A percentile compares a stretch with the other conserved stretches of the same genome.
phyloP scores from a whole-genome alignment of 2,329 filamentous ascomycete genomes.

The Coniochaeta ligniaria region DNA sequence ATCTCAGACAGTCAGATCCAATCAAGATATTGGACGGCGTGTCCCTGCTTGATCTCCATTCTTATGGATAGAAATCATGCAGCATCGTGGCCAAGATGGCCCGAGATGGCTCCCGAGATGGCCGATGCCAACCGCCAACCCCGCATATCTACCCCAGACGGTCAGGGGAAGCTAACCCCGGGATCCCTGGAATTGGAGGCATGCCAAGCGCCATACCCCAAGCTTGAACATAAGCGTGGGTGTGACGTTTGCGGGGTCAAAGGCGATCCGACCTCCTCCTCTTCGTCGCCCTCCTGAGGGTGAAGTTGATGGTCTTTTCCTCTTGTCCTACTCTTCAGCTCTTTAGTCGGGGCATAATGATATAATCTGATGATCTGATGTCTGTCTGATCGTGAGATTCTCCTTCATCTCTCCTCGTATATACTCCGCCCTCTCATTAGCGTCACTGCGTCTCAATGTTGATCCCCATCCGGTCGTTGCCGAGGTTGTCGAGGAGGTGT shows the following conservation, averaged over 20 bases:
- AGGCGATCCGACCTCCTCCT: not conserved
- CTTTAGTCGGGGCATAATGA: not conserved
- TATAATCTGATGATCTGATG: not conserved
- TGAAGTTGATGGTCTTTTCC: not conserved
- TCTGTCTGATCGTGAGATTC: not conserved
- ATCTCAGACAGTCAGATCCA: not conserved
- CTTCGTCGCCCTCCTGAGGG: not conserved
- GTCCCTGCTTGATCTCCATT: too few species aligned
- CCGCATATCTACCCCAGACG: not conserved
- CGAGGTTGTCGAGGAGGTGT: conserved; percentile 1
- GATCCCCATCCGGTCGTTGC: not conserved
- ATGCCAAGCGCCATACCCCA: not conserved
- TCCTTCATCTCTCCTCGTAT: not conserved
- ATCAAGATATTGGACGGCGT: not conserved
- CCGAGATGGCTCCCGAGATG: too few species aligned
- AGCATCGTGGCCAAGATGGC: not conserved
- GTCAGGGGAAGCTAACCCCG: not conserved
- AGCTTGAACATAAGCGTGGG: not conserved
- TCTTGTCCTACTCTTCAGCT: not conserved
- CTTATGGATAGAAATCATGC: too few species aligned
- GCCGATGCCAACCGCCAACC: not conserved
- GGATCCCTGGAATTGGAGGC: not conserved
- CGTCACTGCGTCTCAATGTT: not conserved
- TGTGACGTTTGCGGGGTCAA: conserved; percentile 1
- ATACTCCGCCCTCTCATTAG: not conserved